Conservation (phyloP, 805 yeast species). For the Lipomyces yamadae region DNA sequence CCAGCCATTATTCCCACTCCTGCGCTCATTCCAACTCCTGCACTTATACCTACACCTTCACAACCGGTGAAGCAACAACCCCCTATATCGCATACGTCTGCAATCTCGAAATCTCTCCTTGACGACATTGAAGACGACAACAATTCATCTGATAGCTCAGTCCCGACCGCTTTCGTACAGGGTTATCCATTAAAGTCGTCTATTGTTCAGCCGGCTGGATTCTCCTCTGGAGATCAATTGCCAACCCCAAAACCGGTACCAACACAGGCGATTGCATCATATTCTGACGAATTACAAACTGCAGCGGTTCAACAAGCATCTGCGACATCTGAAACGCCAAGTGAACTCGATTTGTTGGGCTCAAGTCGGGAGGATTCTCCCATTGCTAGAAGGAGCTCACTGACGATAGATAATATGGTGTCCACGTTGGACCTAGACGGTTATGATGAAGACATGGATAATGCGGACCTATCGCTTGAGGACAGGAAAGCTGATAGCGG, state of each 20-base stretch:
- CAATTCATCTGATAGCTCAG: neutral
- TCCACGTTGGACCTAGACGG: neutral
- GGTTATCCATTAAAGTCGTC: neutral
- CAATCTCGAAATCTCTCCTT: neutral
- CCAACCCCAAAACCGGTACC: neutral
- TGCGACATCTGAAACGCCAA: neutral
- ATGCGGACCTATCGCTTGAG: neutral
- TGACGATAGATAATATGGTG: neutral
- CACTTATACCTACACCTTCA: neutral
- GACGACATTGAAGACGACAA: constrained; percentile 1
- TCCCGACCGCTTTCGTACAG: neutral
- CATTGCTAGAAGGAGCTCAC: neutral
- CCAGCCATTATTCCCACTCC: neutral
- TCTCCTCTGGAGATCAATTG: neutral
- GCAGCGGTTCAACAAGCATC: neutral
- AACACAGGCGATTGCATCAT: neutral
- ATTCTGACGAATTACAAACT: neutral
- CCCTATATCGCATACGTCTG: neutral
- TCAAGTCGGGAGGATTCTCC: neutral
- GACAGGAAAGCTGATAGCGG: neutral
- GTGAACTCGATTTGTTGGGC: neutral
- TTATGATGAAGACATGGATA: neutral
- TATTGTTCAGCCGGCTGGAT: neutral
- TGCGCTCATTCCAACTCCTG: constrained; percentile 1
- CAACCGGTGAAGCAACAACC: neutral